Evolutionary conservation across 495 filamentous ascomycete species (phyloP).

Genomic region (Neohortaea acidophila): DNA sequence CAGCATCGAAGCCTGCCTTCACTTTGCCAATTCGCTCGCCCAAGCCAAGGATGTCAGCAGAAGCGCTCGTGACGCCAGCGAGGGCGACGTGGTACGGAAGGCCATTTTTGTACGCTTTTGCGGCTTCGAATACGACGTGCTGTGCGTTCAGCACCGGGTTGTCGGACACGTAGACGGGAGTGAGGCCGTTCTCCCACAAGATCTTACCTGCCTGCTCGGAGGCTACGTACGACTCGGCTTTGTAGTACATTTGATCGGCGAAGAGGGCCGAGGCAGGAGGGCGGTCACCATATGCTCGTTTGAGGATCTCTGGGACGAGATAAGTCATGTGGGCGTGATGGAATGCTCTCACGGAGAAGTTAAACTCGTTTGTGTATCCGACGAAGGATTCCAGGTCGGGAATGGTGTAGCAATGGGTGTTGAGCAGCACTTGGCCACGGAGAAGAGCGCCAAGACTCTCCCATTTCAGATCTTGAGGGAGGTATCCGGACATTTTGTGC

Average conservation of each 20-base stretch:
- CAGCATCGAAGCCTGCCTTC: conserved; percentile 48
- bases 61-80: conserved; percentile 44
- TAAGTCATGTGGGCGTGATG: conserved; percentile 50
- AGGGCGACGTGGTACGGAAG: conserved; percentile 45
- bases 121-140: conserved; percentile 40
- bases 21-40: conserved; percentile 46
- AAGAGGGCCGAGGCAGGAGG: conserved; percentile 29
- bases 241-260: conserved; percentile 49
- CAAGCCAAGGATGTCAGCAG: conserved; percentile 43
- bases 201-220: conserved; percentile 46
- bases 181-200: conserved; percentile 42
- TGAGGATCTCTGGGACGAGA: conserved; percentile 43
- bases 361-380: conserved; percentile 49
- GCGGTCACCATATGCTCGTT: conserved; percentile 21
- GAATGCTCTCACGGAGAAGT: conserved; percentile 44
- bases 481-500: conserved; percentile 18
- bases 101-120: conserved; percentile 44
- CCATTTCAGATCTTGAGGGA: conserved; percentile 41
- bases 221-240: conserved; percentile 44
- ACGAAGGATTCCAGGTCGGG: conserved; percentile 49
- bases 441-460: conserved; percentile 44
- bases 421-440: conserved; percentile 44
- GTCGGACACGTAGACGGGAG: conserved; percentile 30
- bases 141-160: conserved; percentile 27
- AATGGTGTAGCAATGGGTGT: conserved; percentile 53